phyloP scores from a whole-genome alignment of 176 grass and related monocot species.

The Pharus latifolius region DNA sequence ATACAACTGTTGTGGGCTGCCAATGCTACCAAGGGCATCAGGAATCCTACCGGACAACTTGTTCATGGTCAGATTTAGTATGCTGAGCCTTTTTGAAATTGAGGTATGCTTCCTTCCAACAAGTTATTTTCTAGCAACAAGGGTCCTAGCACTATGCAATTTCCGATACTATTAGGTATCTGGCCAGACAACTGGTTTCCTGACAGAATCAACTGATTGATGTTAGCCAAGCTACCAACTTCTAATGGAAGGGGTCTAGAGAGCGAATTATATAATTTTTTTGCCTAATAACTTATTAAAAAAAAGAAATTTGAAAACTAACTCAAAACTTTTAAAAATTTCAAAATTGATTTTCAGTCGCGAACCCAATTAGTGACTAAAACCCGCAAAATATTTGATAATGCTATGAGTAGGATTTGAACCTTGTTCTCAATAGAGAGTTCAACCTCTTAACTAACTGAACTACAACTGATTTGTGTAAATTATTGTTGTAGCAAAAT shows the following conservation, averaged over 20 bases:
- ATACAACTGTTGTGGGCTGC: background rate
- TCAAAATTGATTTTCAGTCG: too few relatives aligned
- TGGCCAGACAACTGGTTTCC: constrained; percentile 8
- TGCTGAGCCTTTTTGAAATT: background rate
- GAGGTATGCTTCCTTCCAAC: constrained; percentile 26
- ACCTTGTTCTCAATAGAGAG: too few relatives aligned
- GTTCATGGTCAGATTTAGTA: constrained; percentile 12
- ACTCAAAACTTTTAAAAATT: too few relatives aligned
- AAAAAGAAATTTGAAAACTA: too few relatives aligned
- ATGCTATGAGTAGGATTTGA: too few relatives aligned
- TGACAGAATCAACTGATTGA: constrained; percentile 7
- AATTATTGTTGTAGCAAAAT: too few relatives aligned
- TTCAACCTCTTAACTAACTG: too few relatives aligned
- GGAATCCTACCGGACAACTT: constrained; percentile 10
- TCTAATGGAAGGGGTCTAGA: background rate
- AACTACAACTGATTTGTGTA: too few relatives aligned
- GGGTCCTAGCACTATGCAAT: constrained; percentile 3
- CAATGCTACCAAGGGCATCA: background rate
- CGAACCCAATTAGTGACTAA: too few relatives aligned
- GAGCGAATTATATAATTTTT: too few relatives aligned
- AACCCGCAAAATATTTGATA: too few relatives aligned
- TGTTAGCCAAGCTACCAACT: background rate
- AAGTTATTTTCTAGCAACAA: constrained; percentile 21
- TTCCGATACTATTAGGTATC: constrained; percentile 15
- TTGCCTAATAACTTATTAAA: too few relatives aligned